Conservation (phyloP, 2,329 filamentous ascomycete species). For the Colletotrichum tanaceti region DNA sequence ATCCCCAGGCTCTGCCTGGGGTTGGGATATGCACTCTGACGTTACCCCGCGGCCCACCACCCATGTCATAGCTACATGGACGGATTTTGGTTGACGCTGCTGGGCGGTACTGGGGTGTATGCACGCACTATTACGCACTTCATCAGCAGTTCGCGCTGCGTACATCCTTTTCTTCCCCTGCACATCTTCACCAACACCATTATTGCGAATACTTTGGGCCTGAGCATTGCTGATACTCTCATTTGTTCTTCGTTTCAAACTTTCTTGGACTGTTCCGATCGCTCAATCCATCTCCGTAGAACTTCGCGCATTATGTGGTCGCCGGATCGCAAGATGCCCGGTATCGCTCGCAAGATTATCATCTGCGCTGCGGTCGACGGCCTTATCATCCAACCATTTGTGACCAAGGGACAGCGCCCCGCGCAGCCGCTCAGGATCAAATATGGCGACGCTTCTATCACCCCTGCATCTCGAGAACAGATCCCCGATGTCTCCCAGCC, state of each 20-base stretch:
- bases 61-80: slow-evolving; percentile 39
- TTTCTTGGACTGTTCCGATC: not conserved
- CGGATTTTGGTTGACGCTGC: slow-evolving; percentile 16
- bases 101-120: not conserved
- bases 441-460: slow-evolving; percentile 70
- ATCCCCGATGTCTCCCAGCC: slow-evolving; percentile 57
- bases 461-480: slow-evolving; percentile 58
- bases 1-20: slow-evolving; percentile 5
- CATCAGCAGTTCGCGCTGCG: slow-evolving; percentile 34
- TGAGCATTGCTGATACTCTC: not conserved
- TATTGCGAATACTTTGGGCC: slow-evolving; percentile 7
- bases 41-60: slow-evolving; percentile 40
- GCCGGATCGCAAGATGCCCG: slow-evolving; percentile 68
- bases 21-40: slow-evolving; percentile 29
- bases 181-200: slow-evolving; percentile 14
- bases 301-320: slow-evolving; percentile 16
- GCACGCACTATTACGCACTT: slow-evolving; percentile 19
- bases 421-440: slow-evolving; percentile 73
- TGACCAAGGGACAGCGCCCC: slow-evolving; percentile 67
- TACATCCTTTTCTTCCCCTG: slow-evolving; percentile 24
- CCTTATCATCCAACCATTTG: slow-evolving; percentile 80
- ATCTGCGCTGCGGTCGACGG: slow-evolving; percentile 86
- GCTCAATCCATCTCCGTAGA: not conserved
- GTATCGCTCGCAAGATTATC: slow-evolving; percentile 81
- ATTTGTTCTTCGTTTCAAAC: not conserved